A percentile compares a stretch with the other conserved stretches of the same genome.
phyloP scores from a whole-genome alignment of 139 green algal genomes.

The Trebouxia sp. region DNA sequence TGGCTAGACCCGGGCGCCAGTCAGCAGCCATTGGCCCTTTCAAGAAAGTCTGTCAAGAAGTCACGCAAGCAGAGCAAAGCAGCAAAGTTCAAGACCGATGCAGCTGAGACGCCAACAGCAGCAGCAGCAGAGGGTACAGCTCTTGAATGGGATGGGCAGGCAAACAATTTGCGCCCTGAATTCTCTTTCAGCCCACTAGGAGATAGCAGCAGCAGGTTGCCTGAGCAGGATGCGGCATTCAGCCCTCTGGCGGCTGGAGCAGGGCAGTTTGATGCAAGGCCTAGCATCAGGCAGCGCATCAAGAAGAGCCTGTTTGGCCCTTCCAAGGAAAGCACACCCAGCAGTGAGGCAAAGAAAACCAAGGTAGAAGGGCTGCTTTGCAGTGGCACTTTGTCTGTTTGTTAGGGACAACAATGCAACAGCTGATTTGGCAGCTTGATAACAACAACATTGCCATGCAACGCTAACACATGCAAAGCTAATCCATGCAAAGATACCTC shows the following conservation, averaged over 20 bases:
- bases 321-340: background rate
- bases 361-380: background rate
- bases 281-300: background rate
- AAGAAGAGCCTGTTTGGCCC: constrained; percentile 6
- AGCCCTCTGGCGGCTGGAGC: constrained; percentile 5
- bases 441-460: too few relatives aligned
- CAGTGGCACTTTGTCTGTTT: background rate
- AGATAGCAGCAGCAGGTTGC: background rate
- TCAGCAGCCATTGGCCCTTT: too few relatives aligned
- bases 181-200: constrained; percentile 11
- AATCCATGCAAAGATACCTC: too few relatives aligned
- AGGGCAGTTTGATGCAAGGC: background rate
- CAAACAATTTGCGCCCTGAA: background rate
- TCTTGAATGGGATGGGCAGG: background rate
- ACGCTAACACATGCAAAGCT: too few relatives aligned
- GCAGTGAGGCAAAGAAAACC: background rate
- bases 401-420: too few relatives aligned
- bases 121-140: background rate
- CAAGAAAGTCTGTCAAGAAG: background rate
- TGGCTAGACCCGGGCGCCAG: too few relatives aligned
- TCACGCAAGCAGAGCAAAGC: background rate
- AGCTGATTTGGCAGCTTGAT: too few relatives aligned
- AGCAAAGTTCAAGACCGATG: background rate
- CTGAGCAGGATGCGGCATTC: background rate
- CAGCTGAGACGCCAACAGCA: too few relatives aligned